These are phyloP conservation scores for Macrolepiota dolichaula DNA, from an alignment of 768 basidiomycete species.

Conservation along the genomic window DNA sequence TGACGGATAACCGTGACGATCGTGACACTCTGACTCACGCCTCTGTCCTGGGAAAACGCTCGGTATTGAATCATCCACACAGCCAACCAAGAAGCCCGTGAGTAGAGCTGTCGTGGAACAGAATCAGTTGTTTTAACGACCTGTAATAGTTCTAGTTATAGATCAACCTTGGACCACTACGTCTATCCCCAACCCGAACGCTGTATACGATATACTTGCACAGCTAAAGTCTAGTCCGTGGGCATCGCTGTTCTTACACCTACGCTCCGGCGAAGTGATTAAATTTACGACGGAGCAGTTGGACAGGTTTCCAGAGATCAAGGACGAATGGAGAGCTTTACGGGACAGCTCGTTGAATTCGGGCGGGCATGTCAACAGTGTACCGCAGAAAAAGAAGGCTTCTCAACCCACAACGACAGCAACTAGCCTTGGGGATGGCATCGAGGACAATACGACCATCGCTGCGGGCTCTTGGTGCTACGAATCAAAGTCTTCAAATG, in stretches of 20 bases:
- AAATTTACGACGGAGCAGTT: slow-evolving; percentile 94
- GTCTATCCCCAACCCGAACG: slow-evolving; percentile 73
- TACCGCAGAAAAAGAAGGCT: slow-evolving; percentile 36
- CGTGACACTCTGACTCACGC: no score
- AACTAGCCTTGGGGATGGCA: background rate
- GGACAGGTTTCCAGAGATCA: slow-evolving; percentile 81
- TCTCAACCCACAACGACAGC: slow-evolving; percentile 13
- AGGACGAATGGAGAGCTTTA: slow-evolving; percentile 81
- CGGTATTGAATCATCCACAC: no score
- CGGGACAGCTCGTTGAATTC: slow-evolving; percentile 81
- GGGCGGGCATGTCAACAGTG: slow-evolving; percentile 71
- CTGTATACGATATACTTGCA: slow-evolving; percentile 77
- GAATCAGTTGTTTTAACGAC: no score
- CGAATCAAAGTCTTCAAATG: slow-evolving; percentile 13
- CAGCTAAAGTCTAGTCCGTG: slow-evolving; percentile 79
- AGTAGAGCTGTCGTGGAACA: no score
- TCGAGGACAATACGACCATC: slow-evolving; percentile 49
- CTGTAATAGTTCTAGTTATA: slow-evolving; percentile 97
- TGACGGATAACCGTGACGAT: no score
- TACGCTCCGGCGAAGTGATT: slow-evolving; percentile 82
- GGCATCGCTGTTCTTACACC: slow-evolving; percentile 90
- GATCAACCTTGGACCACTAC: slow-evolving; percentile 94
- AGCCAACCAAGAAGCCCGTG: no score
- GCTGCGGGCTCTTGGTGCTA: slow-evolving; percentile 31
- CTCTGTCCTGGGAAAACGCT: no score